Conservation (phyloP, 257 asterid genomes). For the Lycium barbarum region DNA sequence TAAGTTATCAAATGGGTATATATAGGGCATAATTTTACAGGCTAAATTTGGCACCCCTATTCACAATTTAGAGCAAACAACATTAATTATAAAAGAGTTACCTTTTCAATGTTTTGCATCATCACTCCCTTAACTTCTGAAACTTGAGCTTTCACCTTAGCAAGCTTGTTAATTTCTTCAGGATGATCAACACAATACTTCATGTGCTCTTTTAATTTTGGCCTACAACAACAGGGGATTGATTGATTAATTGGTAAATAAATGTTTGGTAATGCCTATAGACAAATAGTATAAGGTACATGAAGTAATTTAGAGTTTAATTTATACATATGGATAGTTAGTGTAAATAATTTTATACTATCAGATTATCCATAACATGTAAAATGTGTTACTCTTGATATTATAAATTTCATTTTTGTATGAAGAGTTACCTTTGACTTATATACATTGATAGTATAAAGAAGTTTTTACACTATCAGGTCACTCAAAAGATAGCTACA, state of each 20-base stretch:
- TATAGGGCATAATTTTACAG: no score
- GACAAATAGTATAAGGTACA: neutral
- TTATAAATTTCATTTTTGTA: neutral
- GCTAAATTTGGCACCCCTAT: no score
- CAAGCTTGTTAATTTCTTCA: slow-evolving; percentile 57
- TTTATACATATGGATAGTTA: neutral
- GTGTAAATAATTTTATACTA: neutral
- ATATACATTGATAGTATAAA: neutral
- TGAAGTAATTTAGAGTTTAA: neutral
- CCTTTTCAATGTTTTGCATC: slow-evolving; percentile 74
- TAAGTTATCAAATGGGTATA: no score
- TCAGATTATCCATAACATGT: neutral
- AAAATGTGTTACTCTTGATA: neutral
- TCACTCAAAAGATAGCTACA: neutral
- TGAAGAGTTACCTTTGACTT: neutral
- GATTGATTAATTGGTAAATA: neutral
- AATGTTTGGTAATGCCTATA: neutral
- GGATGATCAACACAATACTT: slow-evolving; percentile 58
- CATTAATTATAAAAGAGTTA: slow-evolving; percentile 4
- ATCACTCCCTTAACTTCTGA: slow-evolving; percentile 64
- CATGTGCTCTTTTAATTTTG: slow-evolving; percentile 64
- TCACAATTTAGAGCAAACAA: no score
- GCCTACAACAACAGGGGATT: slow-evolving; percentile 39
- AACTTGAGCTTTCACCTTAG: slow-evolving; percentile 63
- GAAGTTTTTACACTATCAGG: neutral